These are phyloP conservation scores for Beauveria rudraprayagi DNA, from an alignment of 2,329 filamentous ascomycete genomes.

Conservation along the genomic window DNA sequence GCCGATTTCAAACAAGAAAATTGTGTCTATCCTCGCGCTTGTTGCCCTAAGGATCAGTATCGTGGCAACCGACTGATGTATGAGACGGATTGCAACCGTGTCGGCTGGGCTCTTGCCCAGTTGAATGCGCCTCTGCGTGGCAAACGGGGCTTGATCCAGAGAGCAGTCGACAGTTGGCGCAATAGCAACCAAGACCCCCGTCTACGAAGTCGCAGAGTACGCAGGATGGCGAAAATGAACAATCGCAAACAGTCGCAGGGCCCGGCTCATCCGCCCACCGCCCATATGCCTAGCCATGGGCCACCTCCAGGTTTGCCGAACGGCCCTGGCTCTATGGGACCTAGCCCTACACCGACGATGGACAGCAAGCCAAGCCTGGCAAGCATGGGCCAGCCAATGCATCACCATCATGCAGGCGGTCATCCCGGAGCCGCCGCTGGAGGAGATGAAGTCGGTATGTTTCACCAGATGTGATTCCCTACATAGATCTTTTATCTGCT, in stretches of 20 bases:
- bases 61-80: constrained; percentile 92
- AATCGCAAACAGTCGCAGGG: constrained; percentile 64
- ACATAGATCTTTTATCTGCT: constrained; percentile 29
- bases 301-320: constrained; percentile 58
- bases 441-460: constrained; percentile 94
- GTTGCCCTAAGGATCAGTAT: constrained; percentile 92
- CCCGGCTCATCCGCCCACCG: constrained; percentile 44
- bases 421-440: constrained; percentile 41
- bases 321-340: constrained; percentile 53
- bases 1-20: constrained; percentile 96
- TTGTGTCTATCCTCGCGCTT: constrained; percentile 93
- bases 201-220: constrained; percentile 81
- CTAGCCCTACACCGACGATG: constrained; percentile 46
- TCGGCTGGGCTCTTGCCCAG: constrained; percentile 97
- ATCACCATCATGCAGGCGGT: constrained; percentile 51
- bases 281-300: constrained; percentile 61
- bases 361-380: constrained; percentile 54
- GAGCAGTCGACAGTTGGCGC: constrained; percentile 95
- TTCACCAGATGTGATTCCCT: constrained; percentile 74
- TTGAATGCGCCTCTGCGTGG: constrained; percentile 84
- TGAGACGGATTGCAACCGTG: constrained; percentile 97
- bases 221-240: constrained; percentile 93
- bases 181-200: constrained; percentile 97
- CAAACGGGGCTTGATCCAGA: constrained; percentile 91
- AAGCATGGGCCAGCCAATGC: constrained; percentile 57